Evolutionary conservation across 2,329 filamentous ascomycete genomes (phyloP).

Genomic region (Colletotrichum echinochloae): DNA sequence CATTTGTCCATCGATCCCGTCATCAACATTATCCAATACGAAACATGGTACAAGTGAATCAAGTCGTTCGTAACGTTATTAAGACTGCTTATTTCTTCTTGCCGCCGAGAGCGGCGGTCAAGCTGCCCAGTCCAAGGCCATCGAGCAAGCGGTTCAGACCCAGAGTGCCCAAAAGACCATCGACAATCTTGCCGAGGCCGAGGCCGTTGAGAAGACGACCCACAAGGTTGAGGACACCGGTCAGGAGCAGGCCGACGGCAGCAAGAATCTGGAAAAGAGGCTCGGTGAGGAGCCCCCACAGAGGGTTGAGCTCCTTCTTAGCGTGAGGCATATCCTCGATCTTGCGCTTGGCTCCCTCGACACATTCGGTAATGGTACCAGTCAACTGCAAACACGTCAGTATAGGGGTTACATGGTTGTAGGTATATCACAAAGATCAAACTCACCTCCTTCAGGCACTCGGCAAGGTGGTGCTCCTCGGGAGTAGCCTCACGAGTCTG

Average conservation of each 20-base stretch:
- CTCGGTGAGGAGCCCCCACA: constrained; percentile 86
- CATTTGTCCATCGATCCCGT: neutral
- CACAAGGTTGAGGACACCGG: constrained; percentile 86
- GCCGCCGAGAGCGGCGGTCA: constrained; percentile 57
- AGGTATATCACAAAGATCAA: neutral
- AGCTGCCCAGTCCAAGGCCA: constrained; percentile 73
- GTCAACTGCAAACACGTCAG: constrained; percentile 68
- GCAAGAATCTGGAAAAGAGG: constrained; percentile 93
- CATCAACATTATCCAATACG: neutral
- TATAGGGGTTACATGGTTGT: accelerated
- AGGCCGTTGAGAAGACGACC: constrained; percentile 84
- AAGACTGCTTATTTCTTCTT: constrained; percentile 48
- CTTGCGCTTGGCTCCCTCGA: constrained; percentile 89
- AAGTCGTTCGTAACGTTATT: constrained; percentile 3
- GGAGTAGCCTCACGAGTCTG: constrained; percentile 80
- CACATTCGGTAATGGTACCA: constrained; percentile 81
- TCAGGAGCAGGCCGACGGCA: constrained; percentile 85
- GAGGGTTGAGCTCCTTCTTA: constrained; percentile 93
- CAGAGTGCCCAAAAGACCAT: constrained; percentile 80
- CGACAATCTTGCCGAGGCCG: constrained; percentile 84
- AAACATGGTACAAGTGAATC: constrained; percentile 2
- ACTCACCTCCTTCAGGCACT: constrained; percentile 79
- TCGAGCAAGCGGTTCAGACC: constrained; percentile 81
- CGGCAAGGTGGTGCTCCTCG: constrained; percentile 87
- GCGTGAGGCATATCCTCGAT: constrained; percentile 92